Evolutionary conservation across 345 rosid genomes (phyloP).

Genomic region (Pistacia integerrima): DNA sequence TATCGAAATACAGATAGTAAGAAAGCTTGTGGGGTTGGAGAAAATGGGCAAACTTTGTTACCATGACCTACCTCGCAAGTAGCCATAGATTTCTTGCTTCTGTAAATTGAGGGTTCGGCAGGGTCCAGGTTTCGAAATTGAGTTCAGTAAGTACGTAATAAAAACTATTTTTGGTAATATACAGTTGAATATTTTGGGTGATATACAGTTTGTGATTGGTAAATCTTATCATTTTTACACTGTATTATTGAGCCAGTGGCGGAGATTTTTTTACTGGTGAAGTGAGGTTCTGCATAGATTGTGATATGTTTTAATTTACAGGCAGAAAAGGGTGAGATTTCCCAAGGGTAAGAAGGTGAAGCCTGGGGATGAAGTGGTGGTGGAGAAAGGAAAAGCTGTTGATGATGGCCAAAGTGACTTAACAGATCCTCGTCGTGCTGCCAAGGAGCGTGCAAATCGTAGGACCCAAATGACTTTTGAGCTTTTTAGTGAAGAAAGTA

Average conservation of each 20-base stretch:
- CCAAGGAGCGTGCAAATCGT: slow-evolving; percentile 72
- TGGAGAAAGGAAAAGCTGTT: slow-evolving; percentile 27
- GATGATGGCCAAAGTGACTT: slow-evolving; percentile 26
- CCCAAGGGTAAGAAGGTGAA: slow-evolving; percentile 92
- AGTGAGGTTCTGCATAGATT: slow-evolving; percentile 14
- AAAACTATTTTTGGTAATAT: no score
- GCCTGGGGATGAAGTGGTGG: slow-evolving; percentile 45
- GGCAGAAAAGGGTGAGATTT: slow-evolving; percentile 84
- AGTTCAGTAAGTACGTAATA: no score
- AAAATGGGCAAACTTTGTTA: no score
- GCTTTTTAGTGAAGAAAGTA: slow-evolving; percentile 50
- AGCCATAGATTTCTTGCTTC: no score
- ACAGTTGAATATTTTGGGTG: no score
- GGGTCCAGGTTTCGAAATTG: no score
- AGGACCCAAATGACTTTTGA: slow-evolving; percentile 62
- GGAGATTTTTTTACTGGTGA: neutral
- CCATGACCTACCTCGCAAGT: no score
- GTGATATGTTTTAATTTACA: slow-evolving; percentile 28
- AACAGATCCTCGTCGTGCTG: slow-evolving; percentile 61
- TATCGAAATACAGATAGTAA: no score
- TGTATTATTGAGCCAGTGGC: neutral
- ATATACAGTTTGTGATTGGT: no score
- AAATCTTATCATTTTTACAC: no score
- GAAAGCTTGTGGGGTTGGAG: no score
- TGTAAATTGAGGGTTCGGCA: no score